These are phyloP conservation scores for Tylopilus intermedius DNA, from an alignment of 768 basidiomycete species.

Conservation along the genomic window DNA sequence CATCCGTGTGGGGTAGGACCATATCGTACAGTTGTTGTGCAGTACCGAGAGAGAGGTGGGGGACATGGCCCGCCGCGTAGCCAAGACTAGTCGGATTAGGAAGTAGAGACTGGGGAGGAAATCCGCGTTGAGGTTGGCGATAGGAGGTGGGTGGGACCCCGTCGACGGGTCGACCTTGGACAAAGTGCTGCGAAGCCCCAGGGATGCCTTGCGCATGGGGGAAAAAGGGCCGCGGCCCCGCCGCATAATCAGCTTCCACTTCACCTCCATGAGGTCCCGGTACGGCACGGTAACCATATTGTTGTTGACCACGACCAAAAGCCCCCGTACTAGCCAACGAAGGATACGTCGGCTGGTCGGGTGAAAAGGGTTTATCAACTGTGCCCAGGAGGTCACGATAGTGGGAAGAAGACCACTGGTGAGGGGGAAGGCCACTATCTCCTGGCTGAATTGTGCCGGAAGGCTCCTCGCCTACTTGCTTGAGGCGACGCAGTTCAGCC, in stretches of 20 bases:
- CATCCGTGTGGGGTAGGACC: slow-evolving; percentile 53
- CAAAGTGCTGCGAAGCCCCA: slow-evolving; percentile 41
- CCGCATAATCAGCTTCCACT: slow-evolving; percentile 48
- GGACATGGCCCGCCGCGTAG: slow-evolving; percentile 52
- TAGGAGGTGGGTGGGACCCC: slow-evolving; percentile 45
- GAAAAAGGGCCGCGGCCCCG: slow-evolving; percentile 54
- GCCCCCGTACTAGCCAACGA: slow-evolving; percentile 50
- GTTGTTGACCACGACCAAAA: slow-evolving; percentile 49
- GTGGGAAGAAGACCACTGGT: slow-evolving; percentile 48
- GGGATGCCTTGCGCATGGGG: slow-evolving; percentile 38
- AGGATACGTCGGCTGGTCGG: slow-evolving; percentile 55
- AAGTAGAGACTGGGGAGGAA: slow-evolving; percentile 52
- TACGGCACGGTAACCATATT: slow-evolving; percentile 47
- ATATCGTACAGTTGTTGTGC: slow-evolving; percentile 78
- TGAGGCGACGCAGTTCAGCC: slow-evolving; percentile 70
- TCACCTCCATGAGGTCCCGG: slow-evolving; percentile 25
- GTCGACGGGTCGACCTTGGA: slow-evolving; percentile 50
- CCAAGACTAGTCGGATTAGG: slow-evolving; percentile 51
- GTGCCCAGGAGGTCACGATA: slow-evolving; percentile 41
- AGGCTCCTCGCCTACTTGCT: slow-evolving; percentile 54
- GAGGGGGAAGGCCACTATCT: slow-evolving; percentile 37
- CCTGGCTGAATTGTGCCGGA: slow-evolving; percentile 31
- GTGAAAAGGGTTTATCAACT: slow-evolving; percentile 31
- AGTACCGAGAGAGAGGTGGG: slow-evolving; percentile 67
- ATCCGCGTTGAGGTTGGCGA: slow-evolving; percentile 57